These are phyloP conservation scores for Puccinia horiana DNA, from an alignment of 1,284 basidiomycete genomes.

Conservation along the genomic window DNA sequence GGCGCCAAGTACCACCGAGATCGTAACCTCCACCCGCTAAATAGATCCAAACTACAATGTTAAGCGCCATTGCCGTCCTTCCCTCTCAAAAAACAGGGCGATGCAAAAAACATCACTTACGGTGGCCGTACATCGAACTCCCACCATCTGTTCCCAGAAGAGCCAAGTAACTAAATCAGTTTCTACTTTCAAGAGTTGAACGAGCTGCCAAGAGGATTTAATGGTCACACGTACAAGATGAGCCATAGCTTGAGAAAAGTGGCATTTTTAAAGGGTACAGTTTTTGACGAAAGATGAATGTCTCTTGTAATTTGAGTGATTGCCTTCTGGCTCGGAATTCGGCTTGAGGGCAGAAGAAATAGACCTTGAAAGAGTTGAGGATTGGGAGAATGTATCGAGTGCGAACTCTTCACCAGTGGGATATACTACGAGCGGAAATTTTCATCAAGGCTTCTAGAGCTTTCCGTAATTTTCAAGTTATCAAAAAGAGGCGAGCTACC, in stretches of 20 bases:
- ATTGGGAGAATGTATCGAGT: not conserved
- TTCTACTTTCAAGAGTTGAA: not conserved
- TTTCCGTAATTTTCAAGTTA: not conserved
- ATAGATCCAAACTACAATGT: constrained; percentile 5
- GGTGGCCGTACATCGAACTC: constrained; percentile 19
- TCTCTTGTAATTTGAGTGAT: not conserved
- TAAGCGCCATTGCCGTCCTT: not conserved
- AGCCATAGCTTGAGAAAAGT: not conserved
- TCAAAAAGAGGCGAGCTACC: not conserved
- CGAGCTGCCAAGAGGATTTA: not conserved
- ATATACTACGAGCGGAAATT: not conserved
- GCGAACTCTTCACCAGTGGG: not conserved
- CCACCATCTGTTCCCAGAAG: not conserved
- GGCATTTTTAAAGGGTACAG: not conserved
- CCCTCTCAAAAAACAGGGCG: not conserved
- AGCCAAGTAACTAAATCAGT: not conserved
- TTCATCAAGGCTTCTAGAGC: not conserved
- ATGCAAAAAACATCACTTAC: not conserved
- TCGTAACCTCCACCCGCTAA: constrained; percentile 41
- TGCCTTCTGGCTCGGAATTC: not conserved
- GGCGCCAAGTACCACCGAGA: constrained; percentile 41
- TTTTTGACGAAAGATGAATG: not conserved
- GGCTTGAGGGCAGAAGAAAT: not conserved
- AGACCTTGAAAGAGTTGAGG: not conserved
- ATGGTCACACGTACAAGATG: constrained; percentile 4